Evolutionary conservation across 2,329 filamentous ascomycete species (phyloP), one percentile per base, ranked within the genome.

Genomic region (Tolypocladium nubicola): DNA sequence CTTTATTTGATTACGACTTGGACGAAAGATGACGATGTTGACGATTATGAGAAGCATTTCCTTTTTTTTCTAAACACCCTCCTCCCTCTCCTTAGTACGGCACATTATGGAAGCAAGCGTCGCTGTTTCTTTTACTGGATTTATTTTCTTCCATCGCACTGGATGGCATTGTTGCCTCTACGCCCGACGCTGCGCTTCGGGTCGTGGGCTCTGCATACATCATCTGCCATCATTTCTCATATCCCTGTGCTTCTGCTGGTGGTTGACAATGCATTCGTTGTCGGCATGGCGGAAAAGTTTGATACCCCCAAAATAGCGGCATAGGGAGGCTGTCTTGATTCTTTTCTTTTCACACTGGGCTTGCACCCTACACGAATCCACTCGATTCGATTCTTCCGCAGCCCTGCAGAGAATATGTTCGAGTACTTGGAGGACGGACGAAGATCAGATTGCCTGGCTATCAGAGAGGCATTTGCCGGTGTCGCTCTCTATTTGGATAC

Each of bases 231-330:
- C 30, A 26, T 21, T 35, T 37, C 21, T 55, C 62, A 63, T 62
- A 30, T 35, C 60, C 59, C 57, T 63, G 61, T 63, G 61, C 61
- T 59, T 61, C 60, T 63, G 63, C 61, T 67, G 60, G 65, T 58
- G 61, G 62, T 65, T 60, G 56, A 65, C 62, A 53, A 30, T 63
- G 57, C 58, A 45, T 57, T 60, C 61, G 56, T 61, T 62, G 62
- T 63, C 59, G 40, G 66, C 19, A 21, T 37, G 39, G 53, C 53
- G 45, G 53, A 68, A 65, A 63, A 64, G 63, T 65, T 68, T 72
- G 66, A 75, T 74, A 73, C 70, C 69, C 68, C 64, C 56, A 67
- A 66, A 67, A 65, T 60, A 60, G 61, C 59, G 62, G 63, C 58
- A 62, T 56, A 57, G 61, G 61, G 61, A 63, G 57, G 60, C 64